Base-by-base conservation (phyloP, 495 filamentous ascomycete species). In the Penicillium antarcticum region DNA sequence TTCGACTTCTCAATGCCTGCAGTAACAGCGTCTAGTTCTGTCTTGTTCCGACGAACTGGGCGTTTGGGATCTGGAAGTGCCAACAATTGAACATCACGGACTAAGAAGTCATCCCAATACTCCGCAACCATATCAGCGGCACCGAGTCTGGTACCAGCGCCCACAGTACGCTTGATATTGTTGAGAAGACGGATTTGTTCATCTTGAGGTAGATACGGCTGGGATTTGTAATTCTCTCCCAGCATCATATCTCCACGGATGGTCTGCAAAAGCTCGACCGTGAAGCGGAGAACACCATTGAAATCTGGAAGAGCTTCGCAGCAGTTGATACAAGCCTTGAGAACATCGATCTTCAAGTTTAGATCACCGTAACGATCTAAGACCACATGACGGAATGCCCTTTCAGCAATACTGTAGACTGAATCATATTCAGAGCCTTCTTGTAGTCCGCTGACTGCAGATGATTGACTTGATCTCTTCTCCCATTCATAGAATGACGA, bases 71-170 rank as follows among this genome's bases (percentile, higher is more conserved):
- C 68, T 38, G 72, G 66, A 29, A 79, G 69, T 23, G 82, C 71
- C 19, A 82, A 75, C 21, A 94, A 66, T 41, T 87, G 83, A 29
- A 98, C 77, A 53, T 85, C 91, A 29, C 94, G 83, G 35, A 98
- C 77, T 0, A 98, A 77, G 61, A 98, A 97, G 41, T 92, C 87
- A 66, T 98, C 94, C 94, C 94, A 98, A 61, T 95, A 98, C 45
- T 92, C 87, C 14, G 88, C 89, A 48, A 86, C 79, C 39, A 92
- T 63, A 48, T 83, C 63, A 4, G 76, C 66, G 2, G 89, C 66
- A 1, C 92, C 91, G 32, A 96, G 70, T 51, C 86, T 86, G 57
- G 80, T 80, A 0, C 87, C 85, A 16, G 91, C 81, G 31, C 78
- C 82, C 14, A 91, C 78, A 9, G 92, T 97, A 51, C 92, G 85